Base-by-base conservation (phyloP, 441 rosid genomes). In the Populus trichocarpa region DNA sequence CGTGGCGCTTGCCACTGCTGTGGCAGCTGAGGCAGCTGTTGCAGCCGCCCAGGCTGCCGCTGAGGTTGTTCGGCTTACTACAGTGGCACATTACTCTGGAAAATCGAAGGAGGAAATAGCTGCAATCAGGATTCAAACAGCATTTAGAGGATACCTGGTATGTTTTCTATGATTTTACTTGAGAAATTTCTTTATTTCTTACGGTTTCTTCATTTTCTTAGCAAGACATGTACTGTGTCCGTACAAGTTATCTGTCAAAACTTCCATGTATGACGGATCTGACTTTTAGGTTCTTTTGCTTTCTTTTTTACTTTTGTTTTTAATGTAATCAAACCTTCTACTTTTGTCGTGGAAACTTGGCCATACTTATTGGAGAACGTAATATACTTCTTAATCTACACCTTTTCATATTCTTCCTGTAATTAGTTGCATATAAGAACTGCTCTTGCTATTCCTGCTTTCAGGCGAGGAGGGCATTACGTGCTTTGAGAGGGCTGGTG, bases 1-100 rank as follows among this genome's bases (percentile, higher is more conserved):
- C 12, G 91, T 94, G 76, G 98, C 97, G 61, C 79, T 92, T 80
- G 98, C 97, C 75, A 88, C 97, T 4, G 94, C 95, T n/a, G 89
- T 77, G 59, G 99, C 93, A 14, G 98, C 97, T 38, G 93, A 93
- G 72, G 97, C 95, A 1, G 97, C 97, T 22, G 93, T 92, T 78
- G 96, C 92, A 8, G 97, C 98, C 65, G 97, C 98, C 74, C 94
- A 92, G 75, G 99, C 97, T 71, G 97, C 99, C 30, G 98, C 93
- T 67, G 99, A 94, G 83, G 97, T 90, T 77, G 97, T 88, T 70
- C 89, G 95, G 72, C 96, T 96, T 80, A 87, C 97, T 59, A 35
- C 84, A 0, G 63, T 59, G 13, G 69, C 91, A 11, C 89, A 79
- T 46, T 85, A 80, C 84, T 72, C 81, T 4, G 97, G 90, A 23